phyloP scores from a whole-genome alignment of 140 eudicot genomes.

The Erigeron philadelphicus region DNA sequence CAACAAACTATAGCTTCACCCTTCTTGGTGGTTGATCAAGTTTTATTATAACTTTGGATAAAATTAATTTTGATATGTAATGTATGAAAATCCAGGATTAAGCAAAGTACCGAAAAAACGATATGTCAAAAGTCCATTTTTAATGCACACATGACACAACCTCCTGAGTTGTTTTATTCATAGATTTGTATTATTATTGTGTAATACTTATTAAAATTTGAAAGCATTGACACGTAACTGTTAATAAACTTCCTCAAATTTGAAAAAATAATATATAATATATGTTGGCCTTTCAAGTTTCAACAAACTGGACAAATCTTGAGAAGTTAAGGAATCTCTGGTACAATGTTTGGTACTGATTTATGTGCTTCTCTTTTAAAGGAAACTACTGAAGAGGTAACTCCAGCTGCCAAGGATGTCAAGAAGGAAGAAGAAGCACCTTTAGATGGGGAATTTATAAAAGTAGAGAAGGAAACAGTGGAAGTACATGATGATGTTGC shows the following conservation, averaged over 20 bases:
- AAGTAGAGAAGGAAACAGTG: conserved; percentile 67
- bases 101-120: too few relatives aligned
- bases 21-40: too few relatives aligned
- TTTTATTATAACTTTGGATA: too few relatives aligned
- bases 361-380: conserved; percentile 15
- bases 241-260: too few relatives aligned
- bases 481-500: conserved; percentile 37
- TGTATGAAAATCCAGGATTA: too few relatives aligned
- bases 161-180: neutral
- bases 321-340: neutral
- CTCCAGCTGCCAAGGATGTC: conserved; percentile 26
- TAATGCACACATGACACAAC: neutral
- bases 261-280: too few relatives aligned
- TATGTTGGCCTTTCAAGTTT: too few relatives aligned
- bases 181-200: neutral
- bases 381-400: conserved; percentile 24
- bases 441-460: conserved; percentile 80
- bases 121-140: too few relatives aligned
- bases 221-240: too few relatives aligned
- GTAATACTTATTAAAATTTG: neutral
- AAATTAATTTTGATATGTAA: too few relatives aligned
- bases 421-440: conserved; percentile 69
- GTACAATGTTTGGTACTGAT: neutral
- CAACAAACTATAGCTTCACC: too few relatives aligned
- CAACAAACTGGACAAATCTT: neutral